Conservation (phyloP, 1,284 basidiomycete genomes). For the Omphalotus olearius region DNA sequence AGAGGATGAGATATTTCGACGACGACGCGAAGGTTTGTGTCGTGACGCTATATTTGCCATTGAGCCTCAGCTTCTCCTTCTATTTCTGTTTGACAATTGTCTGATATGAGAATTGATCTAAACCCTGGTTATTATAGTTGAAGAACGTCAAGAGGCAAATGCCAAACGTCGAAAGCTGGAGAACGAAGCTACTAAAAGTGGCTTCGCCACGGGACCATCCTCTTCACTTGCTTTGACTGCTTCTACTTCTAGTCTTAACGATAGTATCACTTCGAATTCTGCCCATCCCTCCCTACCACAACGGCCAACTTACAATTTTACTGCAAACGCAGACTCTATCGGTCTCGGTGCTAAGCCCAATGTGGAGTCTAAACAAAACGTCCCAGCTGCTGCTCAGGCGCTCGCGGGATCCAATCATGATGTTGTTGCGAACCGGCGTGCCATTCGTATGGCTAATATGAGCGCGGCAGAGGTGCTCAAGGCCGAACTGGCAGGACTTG, state of each 20-base stretch:
- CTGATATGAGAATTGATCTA: slow-evolving; percentile 8
- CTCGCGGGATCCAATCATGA: slow-evolving; percentile 80
- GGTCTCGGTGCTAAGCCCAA: slow-evolving; percentile 63
- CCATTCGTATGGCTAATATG: slow-evolving; percentile 94
- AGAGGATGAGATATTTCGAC: slow-evolving; percentile 95
- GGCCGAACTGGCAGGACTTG: slow-evolving; percentile 72
- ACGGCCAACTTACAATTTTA: slow-evolving; percentile 59
- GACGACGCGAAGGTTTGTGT: slow-evolving; percentile 83
- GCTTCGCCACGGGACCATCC: slow-evolving; percentile 47
- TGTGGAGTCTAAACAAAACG: slow-evolving; percentile 48
- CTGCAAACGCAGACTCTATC: slow-evolving; percentile 69
- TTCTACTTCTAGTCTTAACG: slow-evolving; percentile 30
- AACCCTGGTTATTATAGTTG: slow-evolving; percentile 48
- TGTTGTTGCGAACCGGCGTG: slow-evolving; percentile 82
- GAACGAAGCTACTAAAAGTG: slow-evolving; percentile 48
- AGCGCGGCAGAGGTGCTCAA: slow-evolving; percentile 92
- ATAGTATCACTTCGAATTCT: slow-evolving; percentile 27
- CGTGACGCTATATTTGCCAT: slow-evolving; percentile 12
- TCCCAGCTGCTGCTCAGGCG: slow-evolving; percentile 58
- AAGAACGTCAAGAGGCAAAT: slow-evolving; percentile 90
- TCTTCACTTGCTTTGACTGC: slow-evolving; percentile 48
- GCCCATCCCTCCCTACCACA: slow-evolving; percentile 52
- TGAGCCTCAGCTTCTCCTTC: slow-evolving; percentile 17
- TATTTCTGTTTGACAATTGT: slow-evolving; percentile 18
- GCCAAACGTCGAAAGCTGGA: slow-evolving; percentile 86